Evolutionary conservation across 1,139 yeast species (phyloP), one percentile per base, ranked within the genome.

Genomic region (Taphrina confusa): DNA sequence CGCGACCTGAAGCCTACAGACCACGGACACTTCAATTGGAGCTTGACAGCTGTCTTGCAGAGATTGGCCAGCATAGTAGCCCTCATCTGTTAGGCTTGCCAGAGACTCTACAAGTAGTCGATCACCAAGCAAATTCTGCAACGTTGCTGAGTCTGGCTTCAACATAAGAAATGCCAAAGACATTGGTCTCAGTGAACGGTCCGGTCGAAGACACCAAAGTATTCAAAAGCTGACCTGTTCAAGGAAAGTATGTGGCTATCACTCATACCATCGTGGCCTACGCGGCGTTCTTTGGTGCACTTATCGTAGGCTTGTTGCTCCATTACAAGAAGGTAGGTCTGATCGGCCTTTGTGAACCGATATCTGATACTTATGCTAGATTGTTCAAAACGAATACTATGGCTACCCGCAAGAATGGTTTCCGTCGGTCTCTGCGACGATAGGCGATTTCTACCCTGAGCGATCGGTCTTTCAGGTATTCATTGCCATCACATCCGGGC

Each of bases 321-420:
- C 61, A 52, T 22, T 52, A 52, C 54, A 34, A 58, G 23, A 58
- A 58, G 62, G 60, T 47, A 18, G 23, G 6, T 8, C n/a, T 61
- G 2, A 3, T 31, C 14, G 25, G 20, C 16, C 23, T 12, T 25
- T 23, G 14, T 20, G 5, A 12, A 6, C 14, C 40, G 16, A 22
- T 11, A 22, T 28, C 34, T 20, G 30, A 42, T 23, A 16, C 28
- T 11, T 8, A n/a, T n/a, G n/a, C n/a, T 30, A 92, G 71, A 92
- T 92, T 69, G 96, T 92, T 11, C 78, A 84, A 68, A 92, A 92
- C 71, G 85, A 92, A 47, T 82, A 82, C 64, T 91, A 78, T 70
- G 95, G 96, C 0, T 92, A 88, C 70, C 98, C 98, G 1, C 94
- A 90, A 63, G 98, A 92, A 73, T 92, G 98, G 98, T 91, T 92